phyloP scores from a whole-genome alignment of 2,329 filamentous ascomycete species.

The Arthroderma sp. region DNA sequence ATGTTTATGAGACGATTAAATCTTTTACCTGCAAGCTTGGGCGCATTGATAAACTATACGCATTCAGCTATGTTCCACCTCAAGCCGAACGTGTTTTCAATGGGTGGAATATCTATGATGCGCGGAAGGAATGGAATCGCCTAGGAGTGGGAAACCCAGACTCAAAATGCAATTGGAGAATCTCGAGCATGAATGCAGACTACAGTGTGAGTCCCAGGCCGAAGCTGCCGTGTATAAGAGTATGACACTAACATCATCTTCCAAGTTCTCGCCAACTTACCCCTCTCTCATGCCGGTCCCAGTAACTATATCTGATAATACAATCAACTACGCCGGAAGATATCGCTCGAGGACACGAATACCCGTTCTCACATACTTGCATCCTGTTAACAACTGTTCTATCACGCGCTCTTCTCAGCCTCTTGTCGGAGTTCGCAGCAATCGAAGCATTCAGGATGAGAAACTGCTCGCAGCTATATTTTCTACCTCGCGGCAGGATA shows the following conservation, averaged over 20 bases:
- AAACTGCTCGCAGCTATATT: slow-evolving; percentile 88
- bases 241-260: slow-evolving; percentile 11
- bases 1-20: slow-evolving; percentile 79
- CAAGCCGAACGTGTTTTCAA: slow-evolving; percentile 60
- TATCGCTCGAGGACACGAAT: slow-evolving; percentile 85
- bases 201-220: slow-evolving; percentile 43
- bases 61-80: slow-evolving; percentile 70
- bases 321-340: slow-evolving; percentile 78
- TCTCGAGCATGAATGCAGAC: slow-evolving; percentile 79
- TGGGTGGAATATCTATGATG: slow-evolving; percentile 76
- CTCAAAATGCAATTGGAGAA: slow-evolving; percentile 70
- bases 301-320: slow-evolving; percentile 85
- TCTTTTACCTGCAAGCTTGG: slow-evolving; percentile 68
- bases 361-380: slow-evolving; percentile 83
- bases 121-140: slow-evolving; percentile 69
- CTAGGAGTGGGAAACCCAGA: slow-evolving; percentile 77
- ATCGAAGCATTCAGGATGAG: slow-evolving; percentile 91
- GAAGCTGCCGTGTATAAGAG: not conserved
- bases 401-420: slow-evolving; percentile 93
- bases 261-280: slow-evolving; percentile 76
- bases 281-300: slow-evolving; percentile 76
- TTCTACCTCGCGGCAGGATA: slow-evolving; percentile 48
- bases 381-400: slow-evolving; percentile 90
- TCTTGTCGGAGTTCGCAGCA: slow-evolving; percentile 68
- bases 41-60: slow-evolving; percentile 76